phyloP scores from a whole-genome alignment of 1,284 basidiomycete genomes.

The Cryptococcus sp. region DNA sequence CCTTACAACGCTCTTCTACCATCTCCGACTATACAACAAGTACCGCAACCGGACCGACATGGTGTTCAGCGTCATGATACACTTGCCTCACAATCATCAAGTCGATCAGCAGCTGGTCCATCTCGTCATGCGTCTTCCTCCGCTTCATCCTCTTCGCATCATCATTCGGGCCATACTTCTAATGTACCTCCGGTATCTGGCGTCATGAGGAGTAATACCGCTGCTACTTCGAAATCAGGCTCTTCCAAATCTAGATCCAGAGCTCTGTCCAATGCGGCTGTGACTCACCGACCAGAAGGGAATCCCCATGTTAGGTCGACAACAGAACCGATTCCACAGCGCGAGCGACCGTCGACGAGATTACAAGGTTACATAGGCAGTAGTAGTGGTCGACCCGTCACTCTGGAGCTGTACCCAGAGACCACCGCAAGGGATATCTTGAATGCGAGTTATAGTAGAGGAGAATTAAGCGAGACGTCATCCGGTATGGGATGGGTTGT shows the following conservation, averaged over 20 bases:
- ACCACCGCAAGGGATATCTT: conserved; percentile 40
- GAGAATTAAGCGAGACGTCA: conserved; percentile 18
- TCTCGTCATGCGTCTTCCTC: background rate
- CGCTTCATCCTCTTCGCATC: background rate
- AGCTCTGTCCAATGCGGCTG: background rate
- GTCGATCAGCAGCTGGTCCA: background rate
- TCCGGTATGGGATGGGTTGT: conserved; percentile 36
- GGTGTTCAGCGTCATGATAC: too few relatives aligned
- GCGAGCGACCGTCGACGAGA: conserved; percentile 1
- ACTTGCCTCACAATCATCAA: background rate
- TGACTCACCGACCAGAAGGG: background rate
- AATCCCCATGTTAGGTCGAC: background rate
- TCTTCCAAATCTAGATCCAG: background rate
- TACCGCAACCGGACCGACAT: background rate
- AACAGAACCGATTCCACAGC: conserved; percentile 9
- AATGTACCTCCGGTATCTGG: background rate
- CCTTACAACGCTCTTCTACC: background rate
- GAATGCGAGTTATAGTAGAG: conserved; percentile 11
- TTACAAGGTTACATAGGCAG: conserved; percentile 22
- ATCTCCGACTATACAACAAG: background rate
- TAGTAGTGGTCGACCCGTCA: conserved; percentile 22
- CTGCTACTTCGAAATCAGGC: conserved; percentile 1
- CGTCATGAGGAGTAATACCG: conserved; percentile 5
- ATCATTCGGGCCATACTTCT: background rate
- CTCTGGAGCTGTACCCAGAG: conserved; percentile 29